Base-by-base conservation (phyloP, 192 early-diverging fungal genomes). In the Dissophora ornata region DNA sequence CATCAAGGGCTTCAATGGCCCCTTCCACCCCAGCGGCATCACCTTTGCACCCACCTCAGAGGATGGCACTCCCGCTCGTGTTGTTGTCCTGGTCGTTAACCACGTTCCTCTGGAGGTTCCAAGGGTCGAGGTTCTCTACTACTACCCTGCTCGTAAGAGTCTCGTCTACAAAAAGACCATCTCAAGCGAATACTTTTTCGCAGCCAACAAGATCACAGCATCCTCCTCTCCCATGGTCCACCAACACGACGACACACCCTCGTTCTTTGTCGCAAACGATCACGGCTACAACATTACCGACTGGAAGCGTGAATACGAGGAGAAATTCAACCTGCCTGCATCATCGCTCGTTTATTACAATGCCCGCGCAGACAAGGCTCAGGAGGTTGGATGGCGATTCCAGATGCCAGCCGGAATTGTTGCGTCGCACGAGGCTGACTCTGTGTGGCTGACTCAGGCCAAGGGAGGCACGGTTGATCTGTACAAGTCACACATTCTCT, bases 131-230 rank as follows among this genome's bases (percentile, higher is more conserved):
- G 73, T 77, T 11, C 73, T 77, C 21, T 77, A 77, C 32, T 77
- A 77, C 53, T 77, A 77, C 59, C 73, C 73, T 11, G 73, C 73
- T 6, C 73, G 73, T 45, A 77, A 77, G 59, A 56, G 50, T 30
- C 64, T 77, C 12, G 73, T 77, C 21, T 77, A 77, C 64, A 77
- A 77, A 33, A 77, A 77, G 65, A 77, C 73, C 10, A 67, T 77
- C 34, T 67, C 63, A 24, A 62, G 58, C 40, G 59, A 67, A 22
- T 15, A 67, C 48, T 77, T 77, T 29, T 57, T 67, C 18, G 54
- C 73, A 3, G 73, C 73, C 53, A 77, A 67, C 59, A 77, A 77
- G 62, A 77, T 77, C 32, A 51, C 64, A 4, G 73, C 73, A 18
- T 48, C 73, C 7, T 30, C 19, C 6, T 57, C 69, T 0, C 28